Evolutionary conservation across 2,329 filamentous ascomycete species (phyloP), one percentile per base, ranked within the genome.

Genomic region (Blumeria hordei): DNA sequence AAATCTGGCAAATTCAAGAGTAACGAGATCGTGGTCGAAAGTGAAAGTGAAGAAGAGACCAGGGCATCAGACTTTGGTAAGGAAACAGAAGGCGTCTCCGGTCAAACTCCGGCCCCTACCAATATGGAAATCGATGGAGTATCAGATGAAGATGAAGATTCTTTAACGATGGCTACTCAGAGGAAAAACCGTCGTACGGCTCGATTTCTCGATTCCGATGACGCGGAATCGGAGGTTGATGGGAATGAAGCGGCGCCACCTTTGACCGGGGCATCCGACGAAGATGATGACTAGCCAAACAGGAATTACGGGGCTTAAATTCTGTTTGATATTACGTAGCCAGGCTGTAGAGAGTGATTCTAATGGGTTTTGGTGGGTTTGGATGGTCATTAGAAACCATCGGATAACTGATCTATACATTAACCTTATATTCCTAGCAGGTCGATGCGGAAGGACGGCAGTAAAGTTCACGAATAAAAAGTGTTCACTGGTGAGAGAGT

Each of bases 21-120:
- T 52, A 65, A 59, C 55, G 64, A 65, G 56, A 64, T 66, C 51
- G 64, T 66, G 6, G 64, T 65, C 11, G 64, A 66, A 53, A 64
- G 62, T 57, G 65, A 66, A 51, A 64, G 62, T 41, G 64, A 65
- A 18, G 62, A 57, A 0, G 64, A 65, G 33, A 62, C 59, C 21
- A 62, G 61, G 18, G 63, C 63, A 6, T 12, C 45, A 8, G 18
- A 50, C 14, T 8, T 39, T 39, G 58, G 56, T 35, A 58, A 55
- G 54, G 62, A 61, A 21, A 65, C 64, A 62, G 59, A 62, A 37
- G 56, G 56, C 11, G 62, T 65, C 55, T 55, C 57, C 50, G 57
- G 57, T 41, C 59, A 60, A 16, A 58, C 57, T 12, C 18, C 21
- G 8, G 53, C 56, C 33, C 53, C 45, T 41, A 55, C 44, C 28